A percentile compares a stretch with the other conserved stretches of the same genome.
Conservation (phyloP, 208 protist genomes). For the Leishmania lainsoni region DNA sequence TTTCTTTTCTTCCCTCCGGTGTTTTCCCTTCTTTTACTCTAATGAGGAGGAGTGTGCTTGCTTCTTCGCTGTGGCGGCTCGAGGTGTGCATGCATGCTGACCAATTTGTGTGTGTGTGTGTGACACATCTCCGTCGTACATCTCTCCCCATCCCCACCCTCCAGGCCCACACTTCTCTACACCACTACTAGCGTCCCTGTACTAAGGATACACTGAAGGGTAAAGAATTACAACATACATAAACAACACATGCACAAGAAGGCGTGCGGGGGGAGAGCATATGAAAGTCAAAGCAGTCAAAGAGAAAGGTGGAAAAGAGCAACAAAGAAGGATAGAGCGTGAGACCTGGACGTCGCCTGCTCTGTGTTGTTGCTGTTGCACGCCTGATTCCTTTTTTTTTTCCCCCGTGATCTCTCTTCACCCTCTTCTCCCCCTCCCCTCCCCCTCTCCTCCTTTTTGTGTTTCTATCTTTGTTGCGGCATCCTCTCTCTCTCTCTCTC, state of each 20-base stretch:
- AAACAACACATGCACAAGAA: neutral
- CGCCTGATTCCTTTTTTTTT: neutral
- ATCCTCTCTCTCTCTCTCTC: constrained; percentile 2
- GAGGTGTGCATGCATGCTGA: neutral
- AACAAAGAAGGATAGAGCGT: neutral
- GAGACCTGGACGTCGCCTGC: neutral
- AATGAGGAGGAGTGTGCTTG: neutral
- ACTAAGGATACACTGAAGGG: no score
- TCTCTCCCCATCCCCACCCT: neutral
- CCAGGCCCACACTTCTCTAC: neutral
- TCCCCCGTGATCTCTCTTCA: neutral
- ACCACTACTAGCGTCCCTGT: neutral
- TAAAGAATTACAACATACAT: no score
- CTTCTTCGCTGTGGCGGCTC: no score
- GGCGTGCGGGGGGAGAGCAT: neutral
- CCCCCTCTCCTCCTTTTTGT: constrained; percentile 13
- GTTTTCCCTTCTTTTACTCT: neutral
- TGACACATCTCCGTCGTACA: neutral
- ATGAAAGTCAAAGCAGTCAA: neutral
- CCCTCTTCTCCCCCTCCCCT: neutral
- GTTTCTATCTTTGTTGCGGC: neutral
- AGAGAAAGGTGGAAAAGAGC: neutral
- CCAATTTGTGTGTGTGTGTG: neutral
- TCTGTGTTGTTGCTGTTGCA: neutral
- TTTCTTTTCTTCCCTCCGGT: constrained; percentile 2